These are phyloP conservation scores for Sugiyamaella castrensis DNA, from an alignment of 1,139 yeast species.

Conservation along the genomic window DNA sequence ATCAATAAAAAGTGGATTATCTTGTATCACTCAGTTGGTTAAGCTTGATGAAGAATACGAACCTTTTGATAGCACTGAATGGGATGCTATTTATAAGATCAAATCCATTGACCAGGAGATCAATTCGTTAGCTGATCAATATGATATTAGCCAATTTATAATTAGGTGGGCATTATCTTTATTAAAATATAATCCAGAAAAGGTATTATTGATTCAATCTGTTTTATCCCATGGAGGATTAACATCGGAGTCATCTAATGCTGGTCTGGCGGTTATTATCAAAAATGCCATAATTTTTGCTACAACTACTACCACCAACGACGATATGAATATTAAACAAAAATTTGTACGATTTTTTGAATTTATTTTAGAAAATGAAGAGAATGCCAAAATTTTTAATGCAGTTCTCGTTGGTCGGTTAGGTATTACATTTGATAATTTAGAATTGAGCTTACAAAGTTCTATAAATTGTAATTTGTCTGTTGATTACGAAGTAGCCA, in stretches of 20 bases:
- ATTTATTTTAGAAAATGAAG: conserved; percentile 5
- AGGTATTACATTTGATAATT: conserved; percentile 47
- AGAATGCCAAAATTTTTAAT: conserved; percentile 1
- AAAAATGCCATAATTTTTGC: conserved; percentile 16
- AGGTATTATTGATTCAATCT: conserved; percentile 26
- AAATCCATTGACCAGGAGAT: conserved; percentile 28
- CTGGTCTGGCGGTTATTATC: conserved; percentile 16
- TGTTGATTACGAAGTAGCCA: background rate
- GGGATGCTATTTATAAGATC: conserved; percentile 27
- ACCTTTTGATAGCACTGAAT: conserved; percentile 27
- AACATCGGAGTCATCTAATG: conserved; percentile 11
- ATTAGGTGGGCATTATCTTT: conserved; percentile 32
- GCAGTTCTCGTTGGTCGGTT: conserved; percentile 40
- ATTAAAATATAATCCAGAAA: conserved; percentile 24
- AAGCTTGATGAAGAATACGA: conserved; percentile 19
- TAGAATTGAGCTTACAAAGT: conserved; percentile 69
- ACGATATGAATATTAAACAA: background rate
- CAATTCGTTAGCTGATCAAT: conserved; percentile 28
- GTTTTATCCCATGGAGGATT: conserved; percentile 29
- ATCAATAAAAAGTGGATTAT: conserved; percentile 37
- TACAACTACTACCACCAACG: background rate
- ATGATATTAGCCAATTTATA: conserved; percentile 33
- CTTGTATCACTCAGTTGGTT: conserved; percentile 40
- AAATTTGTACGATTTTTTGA: conserved; percentile 10
- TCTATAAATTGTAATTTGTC: conserved; percentile 4